These are phyloP conservation scores for Melanogaster broomeanus DNA, from an alignment of 768 basidiomycete genomes.

Conservation along the genomic window DNA sequence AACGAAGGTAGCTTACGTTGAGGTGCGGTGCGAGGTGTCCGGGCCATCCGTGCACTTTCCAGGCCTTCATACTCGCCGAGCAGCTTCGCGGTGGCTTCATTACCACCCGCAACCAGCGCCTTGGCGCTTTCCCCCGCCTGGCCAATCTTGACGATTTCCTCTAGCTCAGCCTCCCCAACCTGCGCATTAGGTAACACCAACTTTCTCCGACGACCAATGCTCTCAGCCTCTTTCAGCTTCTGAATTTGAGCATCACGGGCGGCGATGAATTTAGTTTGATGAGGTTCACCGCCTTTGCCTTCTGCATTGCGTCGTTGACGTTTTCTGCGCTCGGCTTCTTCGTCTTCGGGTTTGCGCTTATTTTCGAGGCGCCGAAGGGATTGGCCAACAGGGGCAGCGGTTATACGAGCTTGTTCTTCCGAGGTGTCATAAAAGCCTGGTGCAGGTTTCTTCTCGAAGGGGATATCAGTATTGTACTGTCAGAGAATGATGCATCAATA, in stretches of 20 bases:
- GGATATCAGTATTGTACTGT: constrained; percentile 97
- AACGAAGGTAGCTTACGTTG: constrained; percentile 66
- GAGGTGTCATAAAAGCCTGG: constrained; percentile 96
- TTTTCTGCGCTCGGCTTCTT: constrained; percentile 92
- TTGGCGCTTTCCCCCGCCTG: constrained; percentile 89
- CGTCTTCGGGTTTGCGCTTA: constrained; percentile 92
- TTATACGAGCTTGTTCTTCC: constrained; percentile 86
- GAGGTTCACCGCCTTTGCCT: constrained; percentile 67
- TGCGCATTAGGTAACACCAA: constrained; percentile 86
- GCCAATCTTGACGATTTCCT: constrained; percentile 99
- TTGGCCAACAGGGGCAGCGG: constrained; percentile 90
- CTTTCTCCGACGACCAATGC: constrained; percentile 85
- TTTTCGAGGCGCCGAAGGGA: constrained; percentile 90
- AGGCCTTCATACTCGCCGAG: constrained; percentile 92
- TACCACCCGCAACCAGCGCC: constrained; percentile 78
- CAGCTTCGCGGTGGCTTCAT: constrained; percentile 81
- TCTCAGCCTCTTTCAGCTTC: constrained; percentile 96
- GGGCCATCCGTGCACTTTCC: constrained; percentile 85
- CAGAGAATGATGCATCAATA: constrained; percentile 1
- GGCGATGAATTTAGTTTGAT: constrained; percentile 94
- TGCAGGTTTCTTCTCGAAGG: constrained; percentile 96
- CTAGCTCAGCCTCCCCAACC: constrained; percentile 91
- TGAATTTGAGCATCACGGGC: constrained; percentile 97
- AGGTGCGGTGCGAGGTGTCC: constrained; percentile 93
- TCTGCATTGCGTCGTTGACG: constrained; percentile 67